A percentile compares a stretch with the other conserved stretches of the same genome.
Conservation (phyloP, 1,139 yeast genomes). For the Magnusiomyces tetraspermus region DNA sequence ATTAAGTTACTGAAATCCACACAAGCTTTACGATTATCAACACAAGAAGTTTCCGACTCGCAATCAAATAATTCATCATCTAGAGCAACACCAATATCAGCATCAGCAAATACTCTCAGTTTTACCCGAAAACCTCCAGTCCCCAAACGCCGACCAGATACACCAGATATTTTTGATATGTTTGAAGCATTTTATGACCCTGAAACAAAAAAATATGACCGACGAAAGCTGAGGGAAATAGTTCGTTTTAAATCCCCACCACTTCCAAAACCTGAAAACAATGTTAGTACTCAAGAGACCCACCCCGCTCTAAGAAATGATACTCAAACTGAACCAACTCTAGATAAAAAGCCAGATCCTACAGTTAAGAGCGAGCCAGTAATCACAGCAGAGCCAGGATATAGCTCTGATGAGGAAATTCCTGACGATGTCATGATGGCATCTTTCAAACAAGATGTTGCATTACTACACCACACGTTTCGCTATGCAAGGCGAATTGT, state of each 20-base stretch:
- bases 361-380: not conserved
- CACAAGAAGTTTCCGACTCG: not conserved
- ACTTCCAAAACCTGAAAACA: not conserved
- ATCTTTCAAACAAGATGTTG: slow-evolving; percentile 13
- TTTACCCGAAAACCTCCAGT: not conserved
- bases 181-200: not conserved
- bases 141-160: slow-evolving; percentile 2
- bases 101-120: not conserved
- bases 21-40: no score
- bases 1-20: no score
- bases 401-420: slow-evolving; percentile 4
- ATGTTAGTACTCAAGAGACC: no score
- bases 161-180: slow-evolving; percentile 6
- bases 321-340: no score
- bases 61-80: not conserved
- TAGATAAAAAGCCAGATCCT: not conserved
- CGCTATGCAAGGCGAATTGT: slow-evolving; percentile 34
- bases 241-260: not conserved
- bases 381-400: not conserved
- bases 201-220: not conserved
- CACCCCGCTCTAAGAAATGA: no score
- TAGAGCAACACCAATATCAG: not conserved
- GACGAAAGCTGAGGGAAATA: not conserved
- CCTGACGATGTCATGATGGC: slow-evolving; percentile 4
- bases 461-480: slow-evolving; percentile 26